These are phyloP conservation scores for Macrolepiota albuminosa DNA, from an alignment of 768 basidiomycete species.

Conservation along the genomic window DNA sequence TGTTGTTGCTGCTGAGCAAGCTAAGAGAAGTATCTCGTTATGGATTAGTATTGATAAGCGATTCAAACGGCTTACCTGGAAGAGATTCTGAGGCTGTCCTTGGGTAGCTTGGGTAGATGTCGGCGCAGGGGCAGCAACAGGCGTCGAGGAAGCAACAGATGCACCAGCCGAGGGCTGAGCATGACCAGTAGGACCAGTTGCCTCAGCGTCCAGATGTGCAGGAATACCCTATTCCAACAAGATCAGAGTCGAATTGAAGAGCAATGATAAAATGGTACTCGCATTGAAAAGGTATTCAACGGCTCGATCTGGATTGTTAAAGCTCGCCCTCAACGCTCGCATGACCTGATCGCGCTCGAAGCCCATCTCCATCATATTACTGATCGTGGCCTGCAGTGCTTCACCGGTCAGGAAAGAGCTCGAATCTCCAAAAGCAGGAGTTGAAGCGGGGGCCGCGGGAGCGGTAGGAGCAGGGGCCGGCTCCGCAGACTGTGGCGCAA, in stretches of 20 bases:
- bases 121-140: constrained; percentile 27
- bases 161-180: constrained; percentile 31
- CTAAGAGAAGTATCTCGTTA: constrained; percentile 26
- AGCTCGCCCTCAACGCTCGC: constrained; percentile 86
- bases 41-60: neutral
- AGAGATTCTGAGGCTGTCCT: constrained; percentile 74
- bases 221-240: constrained; percentile 69
- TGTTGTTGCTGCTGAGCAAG: constrained; percentile 72
- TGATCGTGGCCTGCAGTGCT: constrained; percentile 70
- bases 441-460: constrained; percentile 21
- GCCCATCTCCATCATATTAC: constrained; percentile 92
- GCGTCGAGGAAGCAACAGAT: constrained; percentile 29
- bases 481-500: constrained; percentile 18
- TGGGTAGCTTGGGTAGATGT: constrained; percentile 27
- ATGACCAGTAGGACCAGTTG: constrained; percentile 28
- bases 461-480: constrained; percentile 17
- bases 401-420: constrained; percentile 72
- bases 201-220: constrained; percentile 54
- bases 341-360: constrained; percentile 82
- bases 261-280: constrained; percentile 20
- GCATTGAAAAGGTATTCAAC: constrained; percentile 98
- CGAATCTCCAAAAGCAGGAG: constrained; percentile 38
- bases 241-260: constrained; percentile 4
- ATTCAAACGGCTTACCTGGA: constrained; percentile 52
- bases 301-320: constrained; percentile 95